Base-by-base conservation (phyloP, 768 basidiomycete genomes). In the Lactarius tabidus region DNA sequence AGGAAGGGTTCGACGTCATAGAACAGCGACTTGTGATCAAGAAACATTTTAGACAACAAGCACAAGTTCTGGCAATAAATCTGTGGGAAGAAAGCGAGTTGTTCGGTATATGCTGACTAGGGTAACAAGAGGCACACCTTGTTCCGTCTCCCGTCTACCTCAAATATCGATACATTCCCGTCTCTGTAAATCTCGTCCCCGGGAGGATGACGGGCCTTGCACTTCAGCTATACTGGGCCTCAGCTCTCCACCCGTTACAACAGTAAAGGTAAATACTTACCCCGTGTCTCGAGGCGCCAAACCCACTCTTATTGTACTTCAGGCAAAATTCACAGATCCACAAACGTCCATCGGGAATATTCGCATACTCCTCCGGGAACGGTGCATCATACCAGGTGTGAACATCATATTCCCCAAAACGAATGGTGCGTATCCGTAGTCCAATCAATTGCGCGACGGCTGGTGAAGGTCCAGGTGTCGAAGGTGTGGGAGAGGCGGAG, bases 21-120 rank as follows among this genome's bases (percentile, higher is more conserved):
- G 77, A 98, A 98, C 57, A 98, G 85, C 20, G 95, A 98, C 76
- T 98, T 98, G 79, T 97, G 95, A 75, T 98, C 94, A 70, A 98
- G 84, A 77, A 98, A 98, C 95, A 98, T 98, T 77, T 97, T 98
- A 64, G 96, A 96, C 43, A 98, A 82, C 65, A 98, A 81, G 76
- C 96, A 98, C 31, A 99, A 84, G 75, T 99, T 98, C 75, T 99
- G 97, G 75, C 97, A 98, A 75, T 98, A 99, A 72, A 98, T 98
- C 91, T 93, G 73, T 18, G 57, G 28, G 17, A 17, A 38, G 55
- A 59, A 60, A 14, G 59, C 63, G 60, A 54, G 3, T 52, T 43
- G 38, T 29, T 14, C 8, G 5, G 45, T 48, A 36, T 17, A 23
- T 26, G 52, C 23, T 9, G n/a, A 18, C 31, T 20, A 18, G 36